These are phyloP conservation scores for Heritiera littoralis DNA, from an alignment of 345 rosid genomes.

Conservation along the genomic window DNA sequence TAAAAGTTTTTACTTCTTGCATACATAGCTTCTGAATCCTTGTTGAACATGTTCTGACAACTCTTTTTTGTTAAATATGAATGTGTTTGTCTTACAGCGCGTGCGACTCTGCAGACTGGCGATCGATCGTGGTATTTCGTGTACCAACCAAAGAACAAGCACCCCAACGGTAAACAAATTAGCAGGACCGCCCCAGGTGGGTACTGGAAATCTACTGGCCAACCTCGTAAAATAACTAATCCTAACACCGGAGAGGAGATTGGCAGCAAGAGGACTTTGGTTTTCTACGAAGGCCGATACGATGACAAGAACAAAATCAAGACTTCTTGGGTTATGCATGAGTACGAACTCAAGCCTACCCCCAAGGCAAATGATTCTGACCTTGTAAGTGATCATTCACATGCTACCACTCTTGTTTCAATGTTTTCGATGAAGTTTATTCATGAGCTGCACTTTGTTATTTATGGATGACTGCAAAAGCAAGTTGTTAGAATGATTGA, in stretches of 20 bases:
- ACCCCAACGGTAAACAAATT: not conserved
- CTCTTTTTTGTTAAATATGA: not conserved
- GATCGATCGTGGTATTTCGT: not conserved
- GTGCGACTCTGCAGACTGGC: not conserved
- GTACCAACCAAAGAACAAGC: not conserved
- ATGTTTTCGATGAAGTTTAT: not conserved
- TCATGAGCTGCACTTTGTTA: not conserved
- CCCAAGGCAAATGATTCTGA: not conserved
- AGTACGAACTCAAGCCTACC: not conserved
- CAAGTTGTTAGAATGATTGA: not conserved
- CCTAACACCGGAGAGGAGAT: not conserved
- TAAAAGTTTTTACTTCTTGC: not conserved
- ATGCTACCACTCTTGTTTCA: not conserved
- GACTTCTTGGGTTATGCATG: conserved; percentile 20
- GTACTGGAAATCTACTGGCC: conserved; percentile 26
- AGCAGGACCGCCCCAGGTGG: conserved; percentile 14
- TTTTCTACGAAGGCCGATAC: conserved; percentile 7
- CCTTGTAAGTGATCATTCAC: not conserved
- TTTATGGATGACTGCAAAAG: not conserved
- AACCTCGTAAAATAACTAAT: conserved; percentile 6
- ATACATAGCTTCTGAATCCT: not conserved
- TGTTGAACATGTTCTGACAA: not conserved
- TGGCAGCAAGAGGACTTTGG: conserved; percentile 25
- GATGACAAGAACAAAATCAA: not conserved
- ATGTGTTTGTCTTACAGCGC: not conserved